Evolutionary conservation across 2,329 filamentous ascomycete species (phyloP).

Genomic region (Pseudocercospora crystallina): DNA sequence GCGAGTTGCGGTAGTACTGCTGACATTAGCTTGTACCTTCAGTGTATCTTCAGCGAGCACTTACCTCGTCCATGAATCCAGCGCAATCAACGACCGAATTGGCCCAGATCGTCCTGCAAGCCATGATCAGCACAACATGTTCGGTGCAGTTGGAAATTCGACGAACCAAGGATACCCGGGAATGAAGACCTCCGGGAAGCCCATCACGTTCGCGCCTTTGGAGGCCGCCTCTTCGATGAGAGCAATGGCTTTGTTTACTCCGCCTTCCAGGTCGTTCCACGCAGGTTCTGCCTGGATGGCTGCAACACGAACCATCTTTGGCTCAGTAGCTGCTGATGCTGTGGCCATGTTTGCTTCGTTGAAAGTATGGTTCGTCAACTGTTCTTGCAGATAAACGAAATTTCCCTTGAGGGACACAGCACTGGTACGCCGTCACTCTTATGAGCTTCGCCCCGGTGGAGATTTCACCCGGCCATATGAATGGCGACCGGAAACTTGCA

Average conservation of each 20-base stretch:
- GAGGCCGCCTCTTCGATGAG: constrained; percentile 54
- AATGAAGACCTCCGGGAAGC: constrained; percentile 53
- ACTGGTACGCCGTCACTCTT: too few relatives aligned
- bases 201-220: constrained; percentile 53
- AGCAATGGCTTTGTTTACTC: constrained; percentile 48
- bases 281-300: constrained; percentile 20
- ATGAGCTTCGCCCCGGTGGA: too few relatives aligned
- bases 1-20: constrained; percentile 50
- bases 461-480: too few relatives aligned
- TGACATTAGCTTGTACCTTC: background rate
- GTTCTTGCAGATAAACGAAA: too few relatives aligned
- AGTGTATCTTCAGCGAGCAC: background rate
- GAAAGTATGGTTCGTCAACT: too few relatives aligned
- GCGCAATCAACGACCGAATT: constrained; percentile 33
- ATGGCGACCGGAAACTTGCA: too few relatives aligned
- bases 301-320: constrained; percentile 8
- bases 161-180: constrained; percentile 15
- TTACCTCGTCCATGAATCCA: constrained; percentile 39
- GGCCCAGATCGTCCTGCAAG: constrained; percentile 47
- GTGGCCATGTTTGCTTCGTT: background rate
- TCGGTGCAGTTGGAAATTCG: too few relatives aligned
- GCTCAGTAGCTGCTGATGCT: constrained; percentile 1
- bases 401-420: too few relatives aligned
- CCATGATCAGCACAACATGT: constrained; percentile 54
- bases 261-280: constrained; percentile 33